phyloP scores from a whole-genome alignment of 257 asterid genomes.

The Marsdenia floribunda region DNA sequence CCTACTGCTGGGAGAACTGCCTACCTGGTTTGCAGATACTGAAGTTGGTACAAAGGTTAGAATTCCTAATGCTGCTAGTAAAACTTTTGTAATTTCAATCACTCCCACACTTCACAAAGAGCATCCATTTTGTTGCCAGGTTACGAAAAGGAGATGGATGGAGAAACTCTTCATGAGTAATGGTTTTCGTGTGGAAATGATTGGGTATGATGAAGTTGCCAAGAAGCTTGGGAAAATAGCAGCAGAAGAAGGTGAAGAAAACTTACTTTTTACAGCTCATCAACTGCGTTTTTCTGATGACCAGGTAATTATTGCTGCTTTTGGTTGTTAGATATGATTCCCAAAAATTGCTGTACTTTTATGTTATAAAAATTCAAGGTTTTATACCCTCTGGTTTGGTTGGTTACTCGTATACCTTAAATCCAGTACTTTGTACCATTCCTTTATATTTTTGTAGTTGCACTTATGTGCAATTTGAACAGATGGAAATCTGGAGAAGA shows the following conservation, averaged over 20 bases:
- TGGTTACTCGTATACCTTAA: neutral
- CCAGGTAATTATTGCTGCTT: slow-evolving; percentile 40
- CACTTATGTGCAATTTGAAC: slow-evolving; percentile 8
- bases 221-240: slow-evolving; percentile 32
- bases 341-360: neutral
- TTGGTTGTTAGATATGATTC: no score
- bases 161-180: slow-evolving; percentile 61
- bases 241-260: slow-evolving; percentile 17
- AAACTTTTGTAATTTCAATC: slow-evolving; percentile 2
- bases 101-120: slow-evolving; percentile 1
- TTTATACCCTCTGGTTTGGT: neutral
- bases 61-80: slow-evolving; percentile 7
- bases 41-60: slow-evolving; percentile 44
- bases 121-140: slow-evolving; percentile 24
- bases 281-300: slow-evolving; percentile 77
- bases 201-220: slow-evolving; percentile 40
- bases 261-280: slow-evolving; percentile 55
- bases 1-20: slow-evolving; percentile 64
- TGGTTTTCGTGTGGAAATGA: slow-evolving; percentile 47
- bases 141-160: slow-evolving; percentile 41
- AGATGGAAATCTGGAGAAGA: slow-evolving; percentile 79
- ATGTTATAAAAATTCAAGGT: neutral
- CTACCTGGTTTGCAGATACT: slow-evolving; percentile 49
- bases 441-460: no score
- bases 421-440: neutral